These are phyloP conservation scores for Diaporthe caulivora DNA, from an alignment of 2,329 filamentous ascomycete species.

Conservation along the genomic window DNA sequence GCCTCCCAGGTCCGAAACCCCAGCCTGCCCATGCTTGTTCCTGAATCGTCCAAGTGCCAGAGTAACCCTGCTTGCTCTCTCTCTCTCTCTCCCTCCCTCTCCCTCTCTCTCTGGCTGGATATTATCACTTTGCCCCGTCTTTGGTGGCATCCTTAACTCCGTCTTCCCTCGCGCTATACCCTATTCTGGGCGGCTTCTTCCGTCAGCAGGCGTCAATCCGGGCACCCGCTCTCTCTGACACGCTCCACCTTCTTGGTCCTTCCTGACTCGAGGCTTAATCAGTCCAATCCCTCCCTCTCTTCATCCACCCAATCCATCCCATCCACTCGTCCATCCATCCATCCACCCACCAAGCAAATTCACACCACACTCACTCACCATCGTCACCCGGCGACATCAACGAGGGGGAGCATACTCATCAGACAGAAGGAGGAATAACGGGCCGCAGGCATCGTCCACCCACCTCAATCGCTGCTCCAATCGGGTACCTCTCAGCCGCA, in stretches of 20 bases:
- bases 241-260: slow-evolving; percentile 10
- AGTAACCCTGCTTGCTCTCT: not conserved
- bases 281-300: not conserved
- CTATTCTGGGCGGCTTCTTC: slow-evolving; percentile 25
- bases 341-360: too few relatives aligned
- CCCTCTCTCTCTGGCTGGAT: slow-evolving; percentile 17
- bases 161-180: slow-evolving; percentile 1
- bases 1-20: slow-evolving; percentile 33
- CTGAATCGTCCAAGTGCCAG: slow-evolving; percentile 33
- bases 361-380: slow-evolving; percentile 3
- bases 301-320: not conserved
- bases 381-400: not conserved
- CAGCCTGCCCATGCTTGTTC: slow-evolving; percentile 32
- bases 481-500: not conserved
- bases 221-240: slow-evolving; percentile 7
- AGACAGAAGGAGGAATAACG: not conserved
- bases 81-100: not conserved
- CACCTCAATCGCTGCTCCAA: not conserved
- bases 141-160: slow-evolving; percentile 13
- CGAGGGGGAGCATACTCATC: not conserved
- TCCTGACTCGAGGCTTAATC: slow-evolving; percentile 19
- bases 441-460: not conserved
- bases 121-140: slow-evolving; percentile 9
- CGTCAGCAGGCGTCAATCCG: slow-evolving; percentile 16
- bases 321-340: not conserved